Evolutionary conservation across 2,329 filamentous ascomycete genomes (phyloP), one percentile per base, ranked within the genome.

Genomic region (Colletotrichum plurivorum): DNA sequence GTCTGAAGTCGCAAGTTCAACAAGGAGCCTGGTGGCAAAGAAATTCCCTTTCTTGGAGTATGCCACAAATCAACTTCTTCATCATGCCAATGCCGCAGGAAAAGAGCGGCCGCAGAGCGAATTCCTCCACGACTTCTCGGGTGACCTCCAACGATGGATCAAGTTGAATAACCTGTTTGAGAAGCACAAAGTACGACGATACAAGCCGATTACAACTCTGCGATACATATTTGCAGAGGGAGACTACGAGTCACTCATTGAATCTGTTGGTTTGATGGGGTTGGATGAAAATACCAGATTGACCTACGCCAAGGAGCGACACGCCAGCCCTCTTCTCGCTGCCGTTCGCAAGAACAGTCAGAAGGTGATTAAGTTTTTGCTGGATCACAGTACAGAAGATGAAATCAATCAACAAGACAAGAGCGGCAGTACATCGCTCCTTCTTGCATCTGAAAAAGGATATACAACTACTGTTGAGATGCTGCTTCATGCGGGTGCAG

Each of bases 21-120:
- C 48, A 2, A 4, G 2, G 2, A 2, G 10, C 2, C 3, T 16
- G 0, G 5, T 65, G 16, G 16, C 9, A 13, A 3, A 20, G 13
- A 45, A 20, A 2, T 69, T 61, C 13, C 67, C 67, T 1, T 62
- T 69, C 3, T 3, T 69, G 1, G 41, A 69, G 2, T 69, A 69
- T 2, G 61, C 66, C 4, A 55, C 54, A 2, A 64, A 3, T 3
- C 39, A 65, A 0, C 10, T 55, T 2, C 31, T 69, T 4, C 18
- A 54, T 3, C 66, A 69, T 10, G 4, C 66, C 0, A 5, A 69
- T 9, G 7, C n/a, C 2, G 66, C 65, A 0, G 53, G 39, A 5
- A 9, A 5, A 0, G 10, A 7, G 1, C 1, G 25, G 1, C 0
- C 6, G 18, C 66, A 69, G 10, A 1, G 16, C 1, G 0, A 3